Percentiles rank a stretch among this genome's conserved stretches.
These are phyloP conservation scores for Colletotrichum sp. DNA, from an alignment of 2,329 filamentous ascomycete genomes.

Conservation along the genomic window DNA sequence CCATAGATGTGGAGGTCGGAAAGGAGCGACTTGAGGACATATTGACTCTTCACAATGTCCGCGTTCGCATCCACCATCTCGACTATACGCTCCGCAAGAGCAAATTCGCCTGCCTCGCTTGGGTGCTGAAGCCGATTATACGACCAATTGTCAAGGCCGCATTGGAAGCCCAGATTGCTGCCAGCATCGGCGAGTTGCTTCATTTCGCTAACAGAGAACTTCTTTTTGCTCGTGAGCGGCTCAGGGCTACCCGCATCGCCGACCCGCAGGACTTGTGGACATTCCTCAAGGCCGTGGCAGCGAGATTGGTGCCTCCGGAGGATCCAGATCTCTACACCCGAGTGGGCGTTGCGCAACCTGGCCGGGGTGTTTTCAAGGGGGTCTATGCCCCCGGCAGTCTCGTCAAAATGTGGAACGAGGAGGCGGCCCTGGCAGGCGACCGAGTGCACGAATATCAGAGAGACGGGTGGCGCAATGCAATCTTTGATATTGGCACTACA, in stretches of 20 bases:
- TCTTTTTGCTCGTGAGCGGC: constrained; percentile 82
- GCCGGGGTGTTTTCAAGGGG: constrained; percentile 72
- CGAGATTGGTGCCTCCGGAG: constrained; percentile 71
- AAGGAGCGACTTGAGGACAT: constrained; percentile 81
- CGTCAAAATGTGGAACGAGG: constrained; percentile 87
- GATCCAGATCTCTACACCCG: constrained; percentile 79
- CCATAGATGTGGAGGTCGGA: constrained; percentile 82
- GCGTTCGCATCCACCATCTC: constrained; percentile 85
- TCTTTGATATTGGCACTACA: constrained; percentile 67
- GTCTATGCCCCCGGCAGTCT: constrained; percentile 89
- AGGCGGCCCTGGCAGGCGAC: constrained; percentile 72
- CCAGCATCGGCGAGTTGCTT: constrained; percentile 71
- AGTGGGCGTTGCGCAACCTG: constrained; percentile 67
- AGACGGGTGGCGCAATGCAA: constrained; percentile 81
- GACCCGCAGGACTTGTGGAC: constrained; percentile 80
- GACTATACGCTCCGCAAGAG: constrained; percentile 77
- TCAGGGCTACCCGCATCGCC: constrained; percentile 84
- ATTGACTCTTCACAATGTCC: constrained; percentile 74
- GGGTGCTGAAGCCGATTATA: constrained; percentile 83
- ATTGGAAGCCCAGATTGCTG: constrained; percentile 78
- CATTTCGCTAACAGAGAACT: constrained; percentile 83
- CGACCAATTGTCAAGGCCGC: constrained; percentile 80
- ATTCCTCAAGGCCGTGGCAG: constrained; percentile 82
- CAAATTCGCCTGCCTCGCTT: constrained; percentile 78
- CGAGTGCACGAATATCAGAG: constrained; percentile 74